A percentile compares a stretch with the other conserved stretches of the same genome.
Evolutionary conservation across 352 stramenopile genomes (phyloP).

Genomic region (Phytophthora tubulina): DNA sequence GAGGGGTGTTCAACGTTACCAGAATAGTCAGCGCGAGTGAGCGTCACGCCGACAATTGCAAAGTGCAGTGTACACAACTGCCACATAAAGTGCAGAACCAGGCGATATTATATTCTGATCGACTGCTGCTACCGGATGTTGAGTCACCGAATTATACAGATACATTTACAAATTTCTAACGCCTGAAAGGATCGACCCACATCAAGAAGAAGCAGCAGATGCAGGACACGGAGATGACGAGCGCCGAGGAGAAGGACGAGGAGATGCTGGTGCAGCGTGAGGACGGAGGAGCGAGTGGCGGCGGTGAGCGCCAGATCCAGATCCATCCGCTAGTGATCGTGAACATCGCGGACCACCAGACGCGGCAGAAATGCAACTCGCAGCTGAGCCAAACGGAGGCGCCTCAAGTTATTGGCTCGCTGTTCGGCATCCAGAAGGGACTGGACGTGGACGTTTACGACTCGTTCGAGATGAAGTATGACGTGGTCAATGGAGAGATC

Average conservation of each 20-base stretch:
- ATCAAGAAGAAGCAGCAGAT: conserved; percentile 29
- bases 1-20: conserved; percentile 35
- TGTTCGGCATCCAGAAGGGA: conserved; percentile 93
- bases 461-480: conserved; percentile 91
- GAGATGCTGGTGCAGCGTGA: conserved; percentile 58
- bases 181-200: conserved; percentile 7
- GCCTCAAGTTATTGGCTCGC: conserved; percentile 83
- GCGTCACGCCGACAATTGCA: conserved; percentile 38
- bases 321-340: conserved; percentile 93
- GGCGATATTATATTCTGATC: conserved; percentile 2
- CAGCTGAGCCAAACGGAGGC: conserved; percentile 55
- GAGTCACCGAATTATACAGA: not conserved
- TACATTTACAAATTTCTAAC: not conserved
- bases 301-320: conserved; percentile 75
- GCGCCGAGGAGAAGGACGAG: conserved; percentile 50
- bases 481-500: conserved; percentile 59
- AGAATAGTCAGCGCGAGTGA: conserved; percentile 49
- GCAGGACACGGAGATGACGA: conserved; percentile 75
- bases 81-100: conserved; percentile 12
- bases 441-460: conserved; percentile 86
- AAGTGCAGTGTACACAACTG: conserved; percentile 21
- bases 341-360: conserved; percentile 96
- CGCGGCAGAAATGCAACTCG: conserved; percentile 79
- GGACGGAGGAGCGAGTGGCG: conserved; percentile 48
- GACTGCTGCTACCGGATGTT: conserved; percentile 6